Evolutionary conservation across 2,329 filamentous ascomycete genomes (phyloP), one percentile per base, ranked within the genome.

Genomic region (Ophiostoma sp.): DNA sequence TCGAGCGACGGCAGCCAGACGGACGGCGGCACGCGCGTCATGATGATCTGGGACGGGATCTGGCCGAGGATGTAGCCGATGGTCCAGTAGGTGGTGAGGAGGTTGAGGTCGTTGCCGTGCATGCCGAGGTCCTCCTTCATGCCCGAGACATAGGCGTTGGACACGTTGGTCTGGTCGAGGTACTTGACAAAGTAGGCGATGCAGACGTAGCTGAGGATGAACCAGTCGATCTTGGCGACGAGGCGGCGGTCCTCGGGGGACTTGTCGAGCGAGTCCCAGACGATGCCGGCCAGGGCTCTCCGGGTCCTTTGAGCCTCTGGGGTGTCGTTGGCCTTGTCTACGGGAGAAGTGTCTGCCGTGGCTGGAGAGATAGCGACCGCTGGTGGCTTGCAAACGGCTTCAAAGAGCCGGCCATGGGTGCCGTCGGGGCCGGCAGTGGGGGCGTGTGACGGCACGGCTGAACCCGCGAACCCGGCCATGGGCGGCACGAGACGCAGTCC

Each of bases 21-120:
- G 18, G 49, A 55, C 8, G 49, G 49, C 49, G 49, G 49, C 49
- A 55, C 49, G 49, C 49, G 49, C n/a, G 70, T 68, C 49, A 55
- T 55, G 49, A 55, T 27, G 18, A 55, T 27, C 49, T 55, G 49
- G n/a, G 49, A 77, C 1, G 79, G 77, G 55, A 77, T 75, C 49
- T 80, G 76, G 0, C 78, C 78, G 75, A 88, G 78, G 0, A 86
- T 82, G 71, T 89, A 89, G 8, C 86, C 86, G 0, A 85, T 80
- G 0, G 84, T 87, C 79, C 85, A 89, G 47, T 79, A 81, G 0
- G 84, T 82, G 65, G 75, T 76, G 68, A 80, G 75, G 69, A 85
- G 82, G 68, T 87, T 86, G 41, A 70, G 45, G 40, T 87, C 77
- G 70, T 86, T 86, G 1, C 80, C 79, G 64, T 82, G 80, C 27